phyloP scores from a whole-genome alignment of 2,329 filamentous ascomycete genomes.

The Pseudocercospora macadamiae region DNA sequence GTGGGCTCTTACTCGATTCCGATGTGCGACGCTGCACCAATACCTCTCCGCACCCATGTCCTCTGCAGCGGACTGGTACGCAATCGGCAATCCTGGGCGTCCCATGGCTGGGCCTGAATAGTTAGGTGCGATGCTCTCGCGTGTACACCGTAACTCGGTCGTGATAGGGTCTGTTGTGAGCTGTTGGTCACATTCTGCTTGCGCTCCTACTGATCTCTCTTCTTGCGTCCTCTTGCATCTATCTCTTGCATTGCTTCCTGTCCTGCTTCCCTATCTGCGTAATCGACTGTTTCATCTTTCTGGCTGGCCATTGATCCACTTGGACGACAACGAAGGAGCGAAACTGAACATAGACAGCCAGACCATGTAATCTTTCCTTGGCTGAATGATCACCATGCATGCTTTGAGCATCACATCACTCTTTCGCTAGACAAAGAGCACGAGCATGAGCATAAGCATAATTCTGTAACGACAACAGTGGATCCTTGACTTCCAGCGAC shows the following conservation, averaged over 20 bases:
- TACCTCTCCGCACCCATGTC: constrained; percentile 18
- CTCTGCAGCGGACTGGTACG: constrained; percentile 8
- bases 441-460: constrained; percentile 9
- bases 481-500: constrained; percentile 1
- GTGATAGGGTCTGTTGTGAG: constrained; percentile 16
- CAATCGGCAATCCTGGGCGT: constrained; percentile 16
- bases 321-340: background rate
- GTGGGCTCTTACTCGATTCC: constrained; percentile 19
- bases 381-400: constrained; percentile 1
- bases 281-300: background rate
- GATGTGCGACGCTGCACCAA: constrained; percentile 27
- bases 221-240: constrained; percentile 4
- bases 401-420: constrained; percentile 2
- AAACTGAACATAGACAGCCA: background rate
- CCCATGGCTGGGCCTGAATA: constrained; percentile 21
- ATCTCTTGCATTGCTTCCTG: constrained; percentile 4
- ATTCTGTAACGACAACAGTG: constrained; percentile 5
- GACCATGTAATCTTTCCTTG: constrained; percentile 2
- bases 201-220: background rate
- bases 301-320: background rate
- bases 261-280: background rate
- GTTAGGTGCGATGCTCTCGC: constrained; percentile 21
- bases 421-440: constrained; percentile 1
- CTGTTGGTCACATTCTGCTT: constrained; percentile 7
- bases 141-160: constrained; percentile 27